A percentile compares a stretch with the other conserved stretches of the same genome.
phyloP scores from a whole-genome alignment of 2,329 filamentous ascomycete species.

The Alternaria ventricosa region DNA sequence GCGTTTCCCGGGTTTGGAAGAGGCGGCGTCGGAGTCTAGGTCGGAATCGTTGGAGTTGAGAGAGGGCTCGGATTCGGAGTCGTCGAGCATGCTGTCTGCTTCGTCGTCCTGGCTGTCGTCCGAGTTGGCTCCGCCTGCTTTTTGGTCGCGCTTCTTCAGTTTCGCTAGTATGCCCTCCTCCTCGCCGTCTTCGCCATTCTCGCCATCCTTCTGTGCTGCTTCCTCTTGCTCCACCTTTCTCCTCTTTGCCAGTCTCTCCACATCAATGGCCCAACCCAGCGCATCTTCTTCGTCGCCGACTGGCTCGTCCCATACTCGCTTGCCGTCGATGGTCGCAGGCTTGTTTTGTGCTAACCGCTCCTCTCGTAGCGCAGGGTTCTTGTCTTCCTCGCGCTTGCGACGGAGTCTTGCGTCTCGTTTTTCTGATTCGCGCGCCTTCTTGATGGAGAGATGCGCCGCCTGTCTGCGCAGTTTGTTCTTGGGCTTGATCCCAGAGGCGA shows the following conservation, averaged over 20 bases:
- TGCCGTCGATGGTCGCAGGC: constrained; percentile 57
- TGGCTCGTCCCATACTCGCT: constrained; percentile 78
- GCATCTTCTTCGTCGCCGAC: constrained; percentile 53
- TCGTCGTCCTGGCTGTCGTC: constrained; percentile 30
- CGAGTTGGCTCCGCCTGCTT: constrained; percentile 10
- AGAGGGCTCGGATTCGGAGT: constrained; percentile 40
- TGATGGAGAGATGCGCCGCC: constrained; percentile 78
- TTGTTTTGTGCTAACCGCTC: constrained; percentile 79
- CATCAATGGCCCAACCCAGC: constrained; percentile 53
- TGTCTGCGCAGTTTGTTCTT: constrained; percentile 83
- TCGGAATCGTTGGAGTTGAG: constrained; percentile 58
- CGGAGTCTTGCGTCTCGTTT: constrained; percentile 79
- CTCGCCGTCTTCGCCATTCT: constrained; percentile 18
- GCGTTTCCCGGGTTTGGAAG: constrained; percentile 53
- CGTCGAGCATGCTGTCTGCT: constrained; percentile 76
- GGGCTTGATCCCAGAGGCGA: constrained; percentile 61
- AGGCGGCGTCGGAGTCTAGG: constrained; percentile 57
- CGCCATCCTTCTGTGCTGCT: constrained; percentile 24
- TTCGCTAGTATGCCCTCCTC: constrained; percentile 44
- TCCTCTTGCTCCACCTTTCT: constrained; percentile 51
- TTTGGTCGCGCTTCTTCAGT: constrained; percentile 41
- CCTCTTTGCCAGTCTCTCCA: constrained; percentile 54
- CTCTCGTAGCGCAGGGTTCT: constrained; percentile 76
- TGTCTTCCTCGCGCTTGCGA: constrained; percentile 83
- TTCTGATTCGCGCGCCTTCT: constrained; percentile 74